These are phyloP conservation scores for Solanum acaule DNA, from an alignment of 257 asterid genomes.

Conservation along the genomic window DNA sequence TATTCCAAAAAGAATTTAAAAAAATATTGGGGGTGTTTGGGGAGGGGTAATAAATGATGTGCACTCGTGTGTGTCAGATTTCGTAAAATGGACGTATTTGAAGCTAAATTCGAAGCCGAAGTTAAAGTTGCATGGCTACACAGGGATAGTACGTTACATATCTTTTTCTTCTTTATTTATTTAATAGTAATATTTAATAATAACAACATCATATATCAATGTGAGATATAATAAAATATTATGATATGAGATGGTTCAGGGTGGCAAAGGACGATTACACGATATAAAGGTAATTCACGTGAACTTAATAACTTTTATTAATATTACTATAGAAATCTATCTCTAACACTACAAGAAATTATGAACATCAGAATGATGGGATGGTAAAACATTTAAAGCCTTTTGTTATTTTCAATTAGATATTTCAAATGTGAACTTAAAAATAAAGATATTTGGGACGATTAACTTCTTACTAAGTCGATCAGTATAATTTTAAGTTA, in stretches of 20 bases:
- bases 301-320: neutral
- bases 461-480: neutral
- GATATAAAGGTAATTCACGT: neutral
- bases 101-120: constrained; percentile 35
- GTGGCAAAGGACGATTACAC: neutral
- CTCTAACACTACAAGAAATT: neutral
- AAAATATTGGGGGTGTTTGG: neutral
- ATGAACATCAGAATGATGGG: no score
- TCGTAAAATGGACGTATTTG: constrained; percentile 20
- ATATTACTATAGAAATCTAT: neutral
- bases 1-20: neutral
- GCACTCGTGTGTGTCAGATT: constrained; percentile 78
- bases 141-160: constrained; percentile 12
- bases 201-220: neutral
- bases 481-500: neutral
- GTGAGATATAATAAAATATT: neutral
- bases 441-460: neutral
- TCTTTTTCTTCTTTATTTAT: neutral
- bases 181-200: neutral
- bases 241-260: neutral
- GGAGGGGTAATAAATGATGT: neutral
- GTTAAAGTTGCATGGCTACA: constrained; percentile 57
- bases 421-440: neutral
- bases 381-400: neutral
- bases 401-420: neutral